A percentile compares a stretch with the other conserved stretches of the same genome.
phyloP scores from a whole-genome alignment of 2,329 filamentous ascomycete genomes.

The Colletotrichum chrysophilum region DNA sequence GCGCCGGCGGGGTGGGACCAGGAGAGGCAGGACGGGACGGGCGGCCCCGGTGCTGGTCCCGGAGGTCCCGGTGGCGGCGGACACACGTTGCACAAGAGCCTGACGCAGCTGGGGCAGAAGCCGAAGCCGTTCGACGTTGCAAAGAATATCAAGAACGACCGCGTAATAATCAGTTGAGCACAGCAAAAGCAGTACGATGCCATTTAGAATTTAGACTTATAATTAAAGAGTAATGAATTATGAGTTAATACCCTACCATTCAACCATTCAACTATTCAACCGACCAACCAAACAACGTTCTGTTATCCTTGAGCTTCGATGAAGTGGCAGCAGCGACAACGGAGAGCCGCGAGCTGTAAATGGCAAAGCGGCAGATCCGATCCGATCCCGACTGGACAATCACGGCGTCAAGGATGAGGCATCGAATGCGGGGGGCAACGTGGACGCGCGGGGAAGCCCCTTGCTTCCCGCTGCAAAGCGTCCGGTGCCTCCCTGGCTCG shows the following conservation, averaged over 20 bases:
- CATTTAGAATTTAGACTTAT: neutral
- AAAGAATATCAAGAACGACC: slow-evolving; percentile 11
- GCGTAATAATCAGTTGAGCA: slow-evolving; percentile 1
- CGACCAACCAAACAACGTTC: neutral
- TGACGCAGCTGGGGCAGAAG: slow-evolving; percentile 14
- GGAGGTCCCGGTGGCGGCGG: neutral
- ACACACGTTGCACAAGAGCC: neutral
- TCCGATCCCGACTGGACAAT: neutral
- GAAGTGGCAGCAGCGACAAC: neutral
- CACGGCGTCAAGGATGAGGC: neutral
- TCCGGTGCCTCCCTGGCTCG: neutral
- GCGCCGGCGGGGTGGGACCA: neutral
- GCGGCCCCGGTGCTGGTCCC: too few relatives aligned
- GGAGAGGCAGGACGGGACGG: neutral
- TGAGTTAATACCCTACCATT: neutral
- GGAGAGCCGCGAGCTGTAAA: neutral
- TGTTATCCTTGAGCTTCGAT: neutral
- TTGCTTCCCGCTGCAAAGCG: neutral
- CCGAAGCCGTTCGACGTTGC: slow-evolving; percentile 4
- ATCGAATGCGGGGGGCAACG: neutral
- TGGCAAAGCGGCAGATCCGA: neutral
- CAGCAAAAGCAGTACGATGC: neutral
- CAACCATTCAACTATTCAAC: too few relatives aligned
- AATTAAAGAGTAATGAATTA: neutral
- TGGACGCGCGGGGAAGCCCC: neutral